Base-by-base conservation (phyloP, 495 filamentous ascomycete species). In the Parachaetomium inaequale region DNA sequence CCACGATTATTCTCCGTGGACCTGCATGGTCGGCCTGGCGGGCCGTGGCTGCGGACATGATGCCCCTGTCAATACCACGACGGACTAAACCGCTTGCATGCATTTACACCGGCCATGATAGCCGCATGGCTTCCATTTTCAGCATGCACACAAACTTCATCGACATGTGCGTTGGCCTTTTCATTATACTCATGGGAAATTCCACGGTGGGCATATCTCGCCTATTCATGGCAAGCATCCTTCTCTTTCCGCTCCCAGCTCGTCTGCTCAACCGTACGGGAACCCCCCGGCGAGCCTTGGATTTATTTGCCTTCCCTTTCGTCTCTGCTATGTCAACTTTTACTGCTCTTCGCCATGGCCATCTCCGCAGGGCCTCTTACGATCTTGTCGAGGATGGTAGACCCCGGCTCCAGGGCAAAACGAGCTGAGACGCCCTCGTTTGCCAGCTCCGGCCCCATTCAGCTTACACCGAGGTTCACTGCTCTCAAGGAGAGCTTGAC, bases 381-480 rank as follows among this genome's bases (percentile, higher is more conserved):
- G 15, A 62, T 63, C 17, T 63, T 59, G 21, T 19, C 63, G 11
- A 57, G 29, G 12, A 49, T 62, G 25, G 11, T 58, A 17, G 51
- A 49, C 23, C 56, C 36, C 34, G 12, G 28, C 17, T 51, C 40
- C 17, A 29, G 50, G 49, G 32, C 38, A 29, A 65, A 49, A 62
- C 47, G 50, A 38, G 55, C 15, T 61, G 64, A 64, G 29, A 64
- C 68, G 54, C 64, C 55, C 17, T 36, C 62, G n/a, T 50, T 42
- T 45, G 50, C 63, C 3, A 49, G 47, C 40, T 53, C 68, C 8
- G 72, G 73, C 23, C 74, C 76, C 31, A 76, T 78, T 38, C 85
- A 89, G 14, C 79, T 96, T 0, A 82, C 88, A 2, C 70, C 80
- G 23, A 82, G 92, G 12, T 96, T 92, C 64, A 82, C 84, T 15